These are phyloP conservation scores for Evansstolkia leycettana DNA, from an alignment of 495 filamentous ascomycete species.

Conservation along the genomic window DNA sequence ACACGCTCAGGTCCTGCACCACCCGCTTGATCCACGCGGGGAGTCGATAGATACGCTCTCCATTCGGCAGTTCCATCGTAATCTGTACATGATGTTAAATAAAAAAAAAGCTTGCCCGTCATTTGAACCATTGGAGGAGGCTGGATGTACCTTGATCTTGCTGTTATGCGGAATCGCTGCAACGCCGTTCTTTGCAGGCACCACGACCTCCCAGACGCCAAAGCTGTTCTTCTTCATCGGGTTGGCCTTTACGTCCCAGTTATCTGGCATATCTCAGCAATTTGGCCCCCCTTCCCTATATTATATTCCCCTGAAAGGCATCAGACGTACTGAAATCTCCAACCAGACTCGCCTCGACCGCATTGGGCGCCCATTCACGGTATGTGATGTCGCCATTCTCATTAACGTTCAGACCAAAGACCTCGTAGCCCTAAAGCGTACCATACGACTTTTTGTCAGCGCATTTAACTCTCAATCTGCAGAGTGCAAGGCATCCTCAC, in stretches of 20 bases:
- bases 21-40: constrained; percentile 97
- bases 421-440: constrained; percentile 61
- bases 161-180: constrained; percentile 82
- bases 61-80: constrained; percentile 66
- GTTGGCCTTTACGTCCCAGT: constrained; percentile 72
- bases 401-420: constrained; percentile 68
- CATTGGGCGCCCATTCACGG: constrained; percentile 94
- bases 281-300: background rate
- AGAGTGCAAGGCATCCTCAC: constrained; percentile 28
- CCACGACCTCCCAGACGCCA: constrained; percentile 76
- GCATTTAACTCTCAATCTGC: background rate
- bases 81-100: constrained; percentile 40
- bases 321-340: constrained; percentile 78
- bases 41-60: constrained; percentile 73
- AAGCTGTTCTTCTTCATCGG: constrained; percentile 75
- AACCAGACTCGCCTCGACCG: constrained; percentile 69
- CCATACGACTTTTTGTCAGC: constrained; percentile 1
- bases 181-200: constrained; percentile 63
- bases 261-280: constrained; percentile 43
- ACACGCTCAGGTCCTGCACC: constrained; percentile 80
- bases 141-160: constrained; percentile 90
- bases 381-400: constrained; percentile 78
- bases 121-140: constrained; percentile 3
- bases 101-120: no score
- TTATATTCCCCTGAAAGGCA: background rate